A percentile compares a stretch with the other conserved stretches of the same genome.
phyloP scores from a whole-genome alignment of 164 flowering plant species.

The Kalanchoe fedtschenkoi region DNA sequence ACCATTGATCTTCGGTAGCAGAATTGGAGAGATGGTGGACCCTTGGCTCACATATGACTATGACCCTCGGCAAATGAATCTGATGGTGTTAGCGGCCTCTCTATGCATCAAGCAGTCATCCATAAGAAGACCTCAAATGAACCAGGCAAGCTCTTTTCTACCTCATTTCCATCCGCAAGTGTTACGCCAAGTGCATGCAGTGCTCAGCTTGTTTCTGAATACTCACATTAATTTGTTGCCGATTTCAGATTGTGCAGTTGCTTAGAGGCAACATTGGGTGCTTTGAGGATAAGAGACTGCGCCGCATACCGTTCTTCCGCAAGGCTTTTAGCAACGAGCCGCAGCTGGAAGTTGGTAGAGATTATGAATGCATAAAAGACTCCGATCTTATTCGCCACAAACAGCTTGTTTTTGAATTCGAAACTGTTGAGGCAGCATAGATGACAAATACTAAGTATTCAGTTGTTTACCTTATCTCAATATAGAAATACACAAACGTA shows the following conservation, averaged over 20 bases:
- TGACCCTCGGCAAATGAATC: conserved; percentile 34
- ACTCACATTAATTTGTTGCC: background rate
- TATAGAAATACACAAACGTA: too few species aligned
- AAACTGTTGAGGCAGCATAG: background rate
- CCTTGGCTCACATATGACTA: conserved; percentile 28
- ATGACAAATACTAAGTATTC: too few species aligned
- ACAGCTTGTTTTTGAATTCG: conserved; percentile 1
- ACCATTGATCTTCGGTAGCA: conserved; percentile 43
- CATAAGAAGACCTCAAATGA: conserved; percentile 40
- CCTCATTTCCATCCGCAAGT: background rate
- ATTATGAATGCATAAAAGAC: background rate
- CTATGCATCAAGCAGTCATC: conserved; percentile 48
- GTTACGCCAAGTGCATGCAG: background rate
- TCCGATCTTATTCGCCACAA: conserved; percentile 1
- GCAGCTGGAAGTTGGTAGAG: conserved; percentile 1
- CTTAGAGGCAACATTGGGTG: conserved; percentile 36
- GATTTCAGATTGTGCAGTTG: conserved; percentile 32
- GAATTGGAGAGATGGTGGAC: conserved; percentile 39
- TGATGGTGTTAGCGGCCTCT: conserved; percentile 37
- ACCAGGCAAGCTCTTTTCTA: conserved; percentile 27
- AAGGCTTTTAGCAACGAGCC: conserved; percentile 22
- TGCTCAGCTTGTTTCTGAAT: background rate
- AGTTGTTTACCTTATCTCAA: too few species aligned
- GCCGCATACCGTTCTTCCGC: conserved; percentile 21
- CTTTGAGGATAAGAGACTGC: conserved; percentile 26